Evolutionary conservation across 1,284 basidiomycete genomes (phyloP).

Genomic region (Moniliophthora roreri): DNA sequence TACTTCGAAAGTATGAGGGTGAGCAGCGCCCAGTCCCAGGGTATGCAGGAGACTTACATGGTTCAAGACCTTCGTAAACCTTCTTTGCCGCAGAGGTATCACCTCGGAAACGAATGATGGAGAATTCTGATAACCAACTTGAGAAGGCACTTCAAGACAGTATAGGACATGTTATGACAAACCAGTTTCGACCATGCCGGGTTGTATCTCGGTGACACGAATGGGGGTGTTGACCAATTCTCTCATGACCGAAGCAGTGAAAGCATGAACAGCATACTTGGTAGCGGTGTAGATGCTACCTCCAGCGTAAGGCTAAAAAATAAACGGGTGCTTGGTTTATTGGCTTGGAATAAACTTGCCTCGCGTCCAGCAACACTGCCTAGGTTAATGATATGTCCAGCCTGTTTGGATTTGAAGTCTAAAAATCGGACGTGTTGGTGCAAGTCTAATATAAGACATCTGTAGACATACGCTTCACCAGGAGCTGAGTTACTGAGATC

Average conservation of each 20-base stretch:
- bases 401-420: slow-evolving; percentile 89
- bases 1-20: slow-evolving; percentile 44
- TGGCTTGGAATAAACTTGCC: background rate
- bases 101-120: slow-evolving; percentile 84
- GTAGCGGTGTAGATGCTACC: slow-evolving; percentile 84
- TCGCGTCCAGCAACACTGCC: slow-evolving; percentile 93
- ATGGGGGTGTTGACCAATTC: slow-evolving; percentile 92
- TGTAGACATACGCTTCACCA: slow-evolving; percentile 60
- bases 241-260: slow-evolving; percentile 79
- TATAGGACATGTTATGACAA: background rate
- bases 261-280: slow-evolving; percentile 89
- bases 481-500: slow-evolving; percentile 79
- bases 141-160: slow-evolving; percentile 23
- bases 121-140: slow-evolving; percentile 93
- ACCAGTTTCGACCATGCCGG: slow-evolving; percentile 46
- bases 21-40: slow-evolving; percentile 2
- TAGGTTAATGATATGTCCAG: slow-evolving; percentile 94
- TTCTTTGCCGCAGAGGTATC: slow-evolving; percentile 79
- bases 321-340: background rate
- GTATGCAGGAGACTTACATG: slow-evolving; percentile 48
- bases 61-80: slow-evolving; percentile 87
- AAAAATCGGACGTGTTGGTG: slow-evolving; percentile 8
- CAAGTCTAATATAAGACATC: background rate
- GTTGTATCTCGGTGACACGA: slow-evolving; percentile 89
- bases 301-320: slow-evolving; percentile 69